Evolutionary conservation across 1,284 basidiomycete species (phyloP).

Genomic region (Testicularia cyperi): DNA sequence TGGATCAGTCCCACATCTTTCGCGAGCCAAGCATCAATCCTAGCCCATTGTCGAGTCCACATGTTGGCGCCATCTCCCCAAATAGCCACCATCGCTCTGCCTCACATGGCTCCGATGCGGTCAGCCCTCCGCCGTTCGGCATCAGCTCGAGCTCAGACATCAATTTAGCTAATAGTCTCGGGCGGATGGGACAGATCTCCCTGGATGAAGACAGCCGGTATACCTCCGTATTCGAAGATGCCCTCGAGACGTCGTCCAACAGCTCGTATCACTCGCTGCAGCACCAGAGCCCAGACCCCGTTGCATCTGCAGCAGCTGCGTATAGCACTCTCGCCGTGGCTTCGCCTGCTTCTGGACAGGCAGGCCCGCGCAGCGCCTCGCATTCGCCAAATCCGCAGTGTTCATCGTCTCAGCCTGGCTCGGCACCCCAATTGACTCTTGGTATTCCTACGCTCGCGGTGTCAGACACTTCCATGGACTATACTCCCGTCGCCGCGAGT

Average conservation of each 20-base stretch:
- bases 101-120: conserved; percentile 26
- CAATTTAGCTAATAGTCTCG: conserved; percentile 13
- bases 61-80: conserved; percentile 10
- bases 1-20: conserved; percentile 8
- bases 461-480: conserved; percentile 29
- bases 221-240: conserved; percentile 22
- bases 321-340: not conserved
- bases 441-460: conserved; percentile 27
- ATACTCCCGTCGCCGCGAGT: conserved; percentile 9
- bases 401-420: not conserved
- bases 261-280: not conserved
- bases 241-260: not conserved
- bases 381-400: not conserved
- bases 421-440: conserved; percentile 17
- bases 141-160: conserved; percentile 10
- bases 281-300: not conserved
- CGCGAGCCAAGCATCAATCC: conserved; percentile 19
- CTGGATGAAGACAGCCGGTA: conserved; percentile 28
- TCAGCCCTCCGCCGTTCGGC: conserved; percentile 8
- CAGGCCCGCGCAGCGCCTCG: not conserved
- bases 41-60: conserved; percentile 30
- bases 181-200: conserved; percentile 29
- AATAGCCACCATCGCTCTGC: conserved; percentile 11
- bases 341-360: not conserved
- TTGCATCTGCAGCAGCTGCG: not conserved